A percentile compares a stretch with the other conserved stretches of the same genome.
Conservation (phyloP, 2,329 filamentous ascomycete species). For the Fusarium citri region DNA sequence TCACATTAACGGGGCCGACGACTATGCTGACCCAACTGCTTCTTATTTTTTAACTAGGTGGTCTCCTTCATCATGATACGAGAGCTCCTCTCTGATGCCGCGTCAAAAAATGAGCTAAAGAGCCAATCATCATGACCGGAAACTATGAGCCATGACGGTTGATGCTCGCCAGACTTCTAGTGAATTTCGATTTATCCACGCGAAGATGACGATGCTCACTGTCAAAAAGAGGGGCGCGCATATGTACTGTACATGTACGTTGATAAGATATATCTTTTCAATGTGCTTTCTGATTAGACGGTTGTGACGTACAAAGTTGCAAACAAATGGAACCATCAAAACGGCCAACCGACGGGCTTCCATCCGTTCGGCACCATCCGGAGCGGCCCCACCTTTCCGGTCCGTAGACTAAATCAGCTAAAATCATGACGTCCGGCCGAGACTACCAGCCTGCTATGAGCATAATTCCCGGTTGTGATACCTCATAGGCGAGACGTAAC, state of each 20-base stretch:
- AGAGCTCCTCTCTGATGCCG: not conserved
- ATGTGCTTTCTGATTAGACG: constrained; percentile 1
- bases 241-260: not conserved
- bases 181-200: constrained; percentile 4
- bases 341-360: not conserved
- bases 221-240: constrained; percentile 10
- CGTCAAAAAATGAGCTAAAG: not conserved
- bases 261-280: not conserved
- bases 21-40: constrained; percentile 1
- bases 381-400: constrained; percentile 35
- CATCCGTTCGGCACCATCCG: constrained; percentile 17
- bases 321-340: constrained; percentile 2
- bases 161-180: not conserved
- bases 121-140: constrained; percentile 15
- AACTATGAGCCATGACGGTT: constrained; percentile 9
- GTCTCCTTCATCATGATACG: not conserved
- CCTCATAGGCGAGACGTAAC: not conserved
- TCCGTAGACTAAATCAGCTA: constrained; percentile 2
- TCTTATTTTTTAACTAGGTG: not conserved
- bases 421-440: constrained; percentile 4
- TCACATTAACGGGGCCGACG: constrained; percentile 32
- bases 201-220: constrained; percentile 13
- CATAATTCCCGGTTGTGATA: not conserved
- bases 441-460: not conserved
- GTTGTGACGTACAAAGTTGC: constrained; percentile 14